These are phyloP conservation scores for Populus tremula DNA, from an alignment of 345 rosid species.

Conservation along the genomic window DNA sequence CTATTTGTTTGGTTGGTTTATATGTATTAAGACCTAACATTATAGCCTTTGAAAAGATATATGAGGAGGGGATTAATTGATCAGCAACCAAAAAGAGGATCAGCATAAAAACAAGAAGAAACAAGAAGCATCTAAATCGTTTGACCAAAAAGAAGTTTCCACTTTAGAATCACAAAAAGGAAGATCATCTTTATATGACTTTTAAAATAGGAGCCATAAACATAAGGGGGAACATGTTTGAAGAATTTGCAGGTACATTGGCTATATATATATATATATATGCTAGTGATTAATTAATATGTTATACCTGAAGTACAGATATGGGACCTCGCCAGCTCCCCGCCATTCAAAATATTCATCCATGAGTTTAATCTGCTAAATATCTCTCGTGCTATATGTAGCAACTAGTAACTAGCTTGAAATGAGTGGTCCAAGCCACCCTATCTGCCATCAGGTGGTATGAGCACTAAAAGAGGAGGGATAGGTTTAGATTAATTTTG, in stretches of 20 bases:
- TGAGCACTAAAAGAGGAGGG: background rate
- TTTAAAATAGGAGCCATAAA: constrained; percentile 5
- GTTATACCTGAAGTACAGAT: constrained; percentile 9
- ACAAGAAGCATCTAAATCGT: constrained; percentile 34
- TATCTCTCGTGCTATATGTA: background rate
- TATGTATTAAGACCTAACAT: background rate
- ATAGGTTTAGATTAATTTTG: background rate
- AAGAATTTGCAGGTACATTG: constrained; percentile 8
- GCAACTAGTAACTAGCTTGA: background rate
- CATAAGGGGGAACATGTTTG: background rate
- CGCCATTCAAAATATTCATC: background rate
- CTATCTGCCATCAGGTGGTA: background rate
- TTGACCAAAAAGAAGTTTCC: constrained; percentile 24
- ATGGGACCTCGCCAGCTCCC: background rate
- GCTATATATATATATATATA: background rate
- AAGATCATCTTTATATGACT: constrained; percentile 22
- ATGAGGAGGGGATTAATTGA: constrained; percentile 1
- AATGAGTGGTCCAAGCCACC: background rate
- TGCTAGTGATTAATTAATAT: no score
- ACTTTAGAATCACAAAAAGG: constrained; percentile 34
- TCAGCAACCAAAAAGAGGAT: background rate
- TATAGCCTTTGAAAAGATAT: constrained; percentile 1
- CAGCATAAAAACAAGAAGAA: constrained; percentile 13
- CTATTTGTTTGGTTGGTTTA: constrained; percentile 6
- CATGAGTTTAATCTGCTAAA: background rate